A percentile compares a stretch with the other conserved stretches of the same genome.
Conservation (phyloP, 2,329 filamentous ascomycete genomes). For the Magnaporthiopsis rhizophila region DNA sequence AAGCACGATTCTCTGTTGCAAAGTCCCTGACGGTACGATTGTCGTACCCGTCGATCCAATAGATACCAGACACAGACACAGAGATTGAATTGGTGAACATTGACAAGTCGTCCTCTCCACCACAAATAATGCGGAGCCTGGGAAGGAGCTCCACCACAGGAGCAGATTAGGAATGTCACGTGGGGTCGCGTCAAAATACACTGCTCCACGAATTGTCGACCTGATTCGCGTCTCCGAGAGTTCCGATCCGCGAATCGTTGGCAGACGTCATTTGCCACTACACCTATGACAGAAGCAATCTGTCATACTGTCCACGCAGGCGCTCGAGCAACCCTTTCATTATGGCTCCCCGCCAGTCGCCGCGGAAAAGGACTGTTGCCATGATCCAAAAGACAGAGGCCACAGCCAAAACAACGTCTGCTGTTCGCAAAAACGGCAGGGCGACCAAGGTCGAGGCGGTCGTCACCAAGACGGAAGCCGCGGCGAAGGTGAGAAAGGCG, state of each 20-base stretch:
- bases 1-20: no score
- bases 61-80: background rate
- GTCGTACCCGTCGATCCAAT: background rate
- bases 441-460: constrained; percentile 13
- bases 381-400: background rate
- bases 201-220: background rate
- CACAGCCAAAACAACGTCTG: constrained; percentile 11
- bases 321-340: background rate
- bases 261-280: background rate
- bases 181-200: background rate
- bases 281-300: background rate
- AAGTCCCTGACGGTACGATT: no score
- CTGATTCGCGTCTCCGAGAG: background rate
- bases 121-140: background rate
- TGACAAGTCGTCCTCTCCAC: no score
- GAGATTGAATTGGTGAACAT: background rate
- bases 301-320: no score
- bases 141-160: background rate
- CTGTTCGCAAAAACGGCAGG: constrained; percentile 1
- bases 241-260: background rate
- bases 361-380: background rate
- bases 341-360: constrained; percentile 5
- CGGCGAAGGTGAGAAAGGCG: constrained; percentile 15
- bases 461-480: constrained; percentile 24
- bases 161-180: background rate